A percentile compares a stretch with the other conserved stretches of the same genome.
phyloP scores from a whole-genome alignment of 164 flowering plant species.

The Sextonia rubra region DNA sequence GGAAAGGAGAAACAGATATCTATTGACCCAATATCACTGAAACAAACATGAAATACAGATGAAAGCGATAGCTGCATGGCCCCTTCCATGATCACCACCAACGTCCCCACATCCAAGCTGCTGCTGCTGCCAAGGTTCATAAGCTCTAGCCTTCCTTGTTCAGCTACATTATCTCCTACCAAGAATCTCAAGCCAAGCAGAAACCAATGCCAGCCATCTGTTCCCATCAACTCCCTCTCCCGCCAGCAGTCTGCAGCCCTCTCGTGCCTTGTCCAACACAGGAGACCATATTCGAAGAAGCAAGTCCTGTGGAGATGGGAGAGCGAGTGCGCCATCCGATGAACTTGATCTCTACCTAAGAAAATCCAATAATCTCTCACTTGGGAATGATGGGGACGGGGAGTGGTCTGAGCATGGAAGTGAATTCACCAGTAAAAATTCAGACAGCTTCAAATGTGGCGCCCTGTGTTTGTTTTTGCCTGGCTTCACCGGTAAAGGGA shows the following conservation, averaged over 20 bases:
- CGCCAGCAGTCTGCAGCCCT: constrained; percentile 28
- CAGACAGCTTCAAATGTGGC: constrained; percentile 46
- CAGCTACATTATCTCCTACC: constrained; percentile 44
- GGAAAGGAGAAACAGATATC: constrained; percentile 48
- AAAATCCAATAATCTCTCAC: background rate
- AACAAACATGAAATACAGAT: constrained; percentile 14
- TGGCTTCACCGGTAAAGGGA: constrained; percentile 42
- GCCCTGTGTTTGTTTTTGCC: constrained; percentile 61
- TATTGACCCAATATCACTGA: constrained; percentile 56
- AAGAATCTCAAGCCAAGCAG: constrained; percentile 30
- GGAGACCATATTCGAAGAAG: constrained; percentile 31
- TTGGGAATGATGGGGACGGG: background rate
- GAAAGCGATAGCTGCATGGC: background rate
- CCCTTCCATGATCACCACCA: constrained; percentile 2
- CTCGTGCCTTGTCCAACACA: constrained; percentile 7
- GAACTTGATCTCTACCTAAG: constrained; percentile 45
- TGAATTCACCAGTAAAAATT: constrained; percentile 4
- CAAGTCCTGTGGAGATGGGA: constrained; percentile 65
- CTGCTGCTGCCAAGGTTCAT: constrained; percentile 26
- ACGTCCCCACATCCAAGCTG: constrained; percentile 5
- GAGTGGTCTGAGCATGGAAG: background rate
- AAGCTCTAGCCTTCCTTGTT: constrained; percentile 49
- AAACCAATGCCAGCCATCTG: constrained; percentile 25
- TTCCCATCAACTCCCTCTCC: constrained; percentile 10
- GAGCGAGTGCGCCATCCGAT: constrained; percentile 28